Percentiles rank a stretch among this genome's conserved stretches.
phyloP scores from a whole-genome alignment of 306 rosid genomes.

The Oxytropis ochrocephala region DNA sequence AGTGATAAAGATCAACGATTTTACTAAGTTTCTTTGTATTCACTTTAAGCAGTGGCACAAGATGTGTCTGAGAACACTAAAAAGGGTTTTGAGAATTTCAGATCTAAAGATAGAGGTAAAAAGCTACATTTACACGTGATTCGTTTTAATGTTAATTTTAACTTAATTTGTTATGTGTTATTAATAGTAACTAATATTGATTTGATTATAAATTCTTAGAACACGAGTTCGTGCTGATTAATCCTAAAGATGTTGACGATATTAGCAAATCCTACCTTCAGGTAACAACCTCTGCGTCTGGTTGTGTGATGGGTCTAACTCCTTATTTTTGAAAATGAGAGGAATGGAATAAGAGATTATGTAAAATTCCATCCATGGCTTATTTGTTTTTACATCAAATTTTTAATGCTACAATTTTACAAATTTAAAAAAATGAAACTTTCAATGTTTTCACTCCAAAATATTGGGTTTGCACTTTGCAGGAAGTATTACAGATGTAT shows the following conservation, averaged over 20 bases:
- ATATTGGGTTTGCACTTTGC: slow-evolving; percentile 33
- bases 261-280: slow-evolving; percentile 49
- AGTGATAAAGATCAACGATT: neutral
- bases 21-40: neutral
- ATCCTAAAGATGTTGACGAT: slow-evolving; percentile 56
- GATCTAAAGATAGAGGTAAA: slow-evolving; percentile 25
- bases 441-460: neutral
- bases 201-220: slow-evolving; percentile 14
- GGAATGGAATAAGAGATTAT: neutral
- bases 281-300: slow-evolving; percentile 30
- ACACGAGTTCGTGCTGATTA: slow-evolving; percentile 49
- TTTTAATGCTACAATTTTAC: neutral
- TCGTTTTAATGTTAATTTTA: neutral
- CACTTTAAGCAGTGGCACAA: slow-evolving; percentile 23
- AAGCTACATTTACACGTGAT: neutral
- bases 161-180: neutral
- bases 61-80: slow-evolving; percentile 12
- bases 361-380: neutral
- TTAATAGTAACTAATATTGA: neutral
- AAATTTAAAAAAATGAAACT: neutral
- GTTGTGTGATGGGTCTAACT: neutral
- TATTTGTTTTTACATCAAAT: neutral
- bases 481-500: slow-evolving; percentile 72
- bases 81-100: slow-evolving; percentile 12
- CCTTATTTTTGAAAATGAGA: neutral